A percentile compares a stretch with the other conserved stretches of the same genome.
These are phyloP conservation scores for Zymoseptoria pseudotritici DNA, from an alignment of 2,329 filamentous ascomycete species.

Conservation along the genomic window DNA sequence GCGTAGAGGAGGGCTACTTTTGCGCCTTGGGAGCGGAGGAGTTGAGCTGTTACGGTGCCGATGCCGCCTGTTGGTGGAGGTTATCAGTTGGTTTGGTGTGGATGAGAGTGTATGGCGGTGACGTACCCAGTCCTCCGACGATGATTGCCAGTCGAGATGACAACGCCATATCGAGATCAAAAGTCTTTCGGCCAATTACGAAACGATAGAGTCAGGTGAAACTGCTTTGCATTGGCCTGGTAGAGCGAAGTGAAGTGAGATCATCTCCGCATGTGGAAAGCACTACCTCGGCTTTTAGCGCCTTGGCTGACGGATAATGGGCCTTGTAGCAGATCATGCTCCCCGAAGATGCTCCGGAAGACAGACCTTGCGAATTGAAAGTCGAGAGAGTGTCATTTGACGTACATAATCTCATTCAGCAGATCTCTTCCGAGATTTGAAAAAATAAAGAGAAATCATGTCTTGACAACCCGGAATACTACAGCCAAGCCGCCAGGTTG, in stretches of 20 bases:
- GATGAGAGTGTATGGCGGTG: background rate
- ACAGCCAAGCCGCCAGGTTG: too few species aligned
- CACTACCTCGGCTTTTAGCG: background rate
- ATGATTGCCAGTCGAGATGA: conserved; percentile 36
- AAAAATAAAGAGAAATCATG: too few species aligned
- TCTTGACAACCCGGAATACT: too few species aligned
- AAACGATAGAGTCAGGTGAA: background rate
- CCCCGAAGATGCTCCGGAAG: too few species aligned
- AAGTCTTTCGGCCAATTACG: background rate
- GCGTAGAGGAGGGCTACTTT: conserved; percentile 41
- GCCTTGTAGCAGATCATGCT: too few species aligned
- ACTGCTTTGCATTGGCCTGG: background rate
- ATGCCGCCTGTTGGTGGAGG: conserved; percentile 30
- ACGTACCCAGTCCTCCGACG: conserved; percentile 37
- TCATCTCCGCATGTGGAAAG: background rate
- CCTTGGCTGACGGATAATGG: background rate
- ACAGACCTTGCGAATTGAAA: too few species aligned
- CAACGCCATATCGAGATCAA: conserved; percentile 22
- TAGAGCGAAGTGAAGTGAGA: background rate
- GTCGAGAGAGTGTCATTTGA: too few species aligned
- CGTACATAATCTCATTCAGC: too few species aligned
- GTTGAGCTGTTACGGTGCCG: conserved; percentile 37
- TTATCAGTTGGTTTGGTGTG: background rate
- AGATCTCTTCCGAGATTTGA: too few species aligned
- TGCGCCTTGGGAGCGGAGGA: conserved; percentile 36